Evolutionary conservation across 257 asterid genomes (phyloP), one percentile per base, ranked within the genome.

Genomic region (Solanum lycopersicoides): DNA sequence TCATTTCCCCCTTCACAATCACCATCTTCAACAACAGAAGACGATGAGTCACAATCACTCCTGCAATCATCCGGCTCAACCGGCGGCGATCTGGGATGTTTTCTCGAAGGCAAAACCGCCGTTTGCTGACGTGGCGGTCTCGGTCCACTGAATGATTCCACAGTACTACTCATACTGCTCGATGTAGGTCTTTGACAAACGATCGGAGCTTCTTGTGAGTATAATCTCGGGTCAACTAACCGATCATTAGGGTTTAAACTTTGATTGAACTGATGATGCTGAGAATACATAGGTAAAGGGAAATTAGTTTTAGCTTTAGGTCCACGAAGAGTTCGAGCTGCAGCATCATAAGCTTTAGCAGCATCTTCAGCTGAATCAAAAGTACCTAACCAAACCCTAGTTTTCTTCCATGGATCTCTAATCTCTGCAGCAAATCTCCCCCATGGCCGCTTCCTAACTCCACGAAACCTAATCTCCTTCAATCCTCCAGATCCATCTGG

Each of bases 111-210:
- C 37, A 71, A 72, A 75, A 84, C 42, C 53, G 87, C 47, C 28
- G 72, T 15, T 85, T 72, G 88, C 73, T 87, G 90, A 53, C 88
- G 90, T 11, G 44, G 86, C 76, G 66, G 92, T 42, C 95, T 90
- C 1, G 95, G 97, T 34, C 96, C 96, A 60, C 96, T 93, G 63
- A 93, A 93, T 0, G 95, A 93, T 88, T 94, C 98, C 65, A 94
- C 94, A n/a, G 95, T 94, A 89, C 95, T 93, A 91, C 98, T 94
- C 98, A 94, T 92, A 35, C 96, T 89, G 86, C 98, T 94, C 0
- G 92, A 91, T 34, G 95, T 89, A 32, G 95, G 94, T 86, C 95
- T 72, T 90, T 89, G 95, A 66, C 88, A 90, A 35, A 93, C 76
- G 35, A 91, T 83, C 41, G 83, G 91, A 4, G 88, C 89, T 74